Evolutionary conservation across 2,329 filamentous ascomycete species (phyloP).

Genomic region (Xylaria digitata): DNA sequence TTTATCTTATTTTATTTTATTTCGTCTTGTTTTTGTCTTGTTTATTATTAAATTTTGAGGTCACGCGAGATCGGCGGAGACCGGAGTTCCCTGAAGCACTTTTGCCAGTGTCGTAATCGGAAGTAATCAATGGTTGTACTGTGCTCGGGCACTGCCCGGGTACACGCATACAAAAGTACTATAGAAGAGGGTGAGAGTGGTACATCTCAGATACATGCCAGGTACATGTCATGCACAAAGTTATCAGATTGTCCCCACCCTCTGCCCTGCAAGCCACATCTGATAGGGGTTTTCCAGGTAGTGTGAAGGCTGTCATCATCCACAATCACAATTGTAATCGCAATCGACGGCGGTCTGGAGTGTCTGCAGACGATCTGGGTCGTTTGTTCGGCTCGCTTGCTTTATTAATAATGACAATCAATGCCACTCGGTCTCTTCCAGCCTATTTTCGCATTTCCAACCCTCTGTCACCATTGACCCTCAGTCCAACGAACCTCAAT

Average conservation of each 20-base stretch:
- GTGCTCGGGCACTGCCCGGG: not conserved
- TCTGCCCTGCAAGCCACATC: constrained; percentile 43
- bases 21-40: not conserved
- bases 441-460: constrained; percentile 20
- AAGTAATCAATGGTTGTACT: no score
- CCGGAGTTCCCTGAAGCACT: not conserved
- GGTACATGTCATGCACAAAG: not conserved
- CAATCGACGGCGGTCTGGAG: constrained; percentile 27
- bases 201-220: no score
- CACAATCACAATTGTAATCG: not conserved
- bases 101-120: not conserved
- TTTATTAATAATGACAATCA: constrained; percentile 24
- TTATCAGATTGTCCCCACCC: constrained; percentile 40
- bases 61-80: constrained; percentile 26
- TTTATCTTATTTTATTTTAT: no score
- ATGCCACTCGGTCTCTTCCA: constrained; percentile 25
- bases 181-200: no score
- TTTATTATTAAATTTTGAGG: constrained; percentile 4
- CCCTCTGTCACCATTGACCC: constrained; percentile 16
- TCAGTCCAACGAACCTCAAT: not conserved
- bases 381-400: not conserved
- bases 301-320: constrained; percentile 38
- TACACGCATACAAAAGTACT: not conserved
- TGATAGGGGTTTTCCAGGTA: constrained; percentile 42
- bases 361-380: constrained; percentile 1